Evolutionary conservation across 768 basidiomycete species (phyloP).

Genomic region (Boletus subparvulus): DNA sequence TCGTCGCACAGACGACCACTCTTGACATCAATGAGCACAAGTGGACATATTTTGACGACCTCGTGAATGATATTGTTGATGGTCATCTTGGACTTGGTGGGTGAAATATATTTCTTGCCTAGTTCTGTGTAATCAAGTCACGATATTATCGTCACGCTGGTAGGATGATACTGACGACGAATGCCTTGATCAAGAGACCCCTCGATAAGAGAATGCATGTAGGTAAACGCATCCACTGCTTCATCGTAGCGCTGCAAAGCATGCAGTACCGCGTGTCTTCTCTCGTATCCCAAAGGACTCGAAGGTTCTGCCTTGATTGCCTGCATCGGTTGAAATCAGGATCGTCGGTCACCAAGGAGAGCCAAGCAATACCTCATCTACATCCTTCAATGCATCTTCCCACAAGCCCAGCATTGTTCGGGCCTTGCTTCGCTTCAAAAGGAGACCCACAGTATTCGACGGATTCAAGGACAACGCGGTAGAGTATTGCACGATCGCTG

Average conservation of each 20-base stretch:
- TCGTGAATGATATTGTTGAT: not conserved
- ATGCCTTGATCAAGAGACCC: not conserved
- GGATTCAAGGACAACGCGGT: slow-evolving; percentile 7
- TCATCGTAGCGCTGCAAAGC: not conserved
- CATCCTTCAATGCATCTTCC: slow-evolving; percentile 1
- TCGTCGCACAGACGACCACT: slow-evolving; percentile 2
- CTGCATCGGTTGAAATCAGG: too few relatives aligned
- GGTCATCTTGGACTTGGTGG: not conserved
- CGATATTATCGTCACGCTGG: rapidly evolving
- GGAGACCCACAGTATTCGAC: not conserved
- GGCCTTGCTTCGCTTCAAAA: slow-evolving; percentile 7
- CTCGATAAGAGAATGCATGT: not conserved
- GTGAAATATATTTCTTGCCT: not conserved
- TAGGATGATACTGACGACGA: not conserved
- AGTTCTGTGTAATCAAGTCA: not conserved
- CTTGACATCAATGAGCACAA: not conserved
- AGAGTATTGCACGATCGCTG: slow-evolving; percentile 5
- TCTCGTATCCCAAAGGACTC: too few relatives aligned
- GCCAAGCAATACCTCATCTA: not conserved
- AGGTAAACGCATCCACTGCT: not conserved
- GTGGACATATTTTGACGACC: not conserved
- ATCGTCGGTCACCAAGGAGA: too few relatives aligned
- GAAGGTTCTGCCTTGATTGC: too few relatives aligned
- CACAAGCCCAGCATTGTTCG: not conserved
- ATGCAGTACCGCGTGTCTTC: too few relatives aligned